phyloP scores from a whole-genome alignment of 768 basidiomycete genomes.

The Boletellus ananas region DNA sequence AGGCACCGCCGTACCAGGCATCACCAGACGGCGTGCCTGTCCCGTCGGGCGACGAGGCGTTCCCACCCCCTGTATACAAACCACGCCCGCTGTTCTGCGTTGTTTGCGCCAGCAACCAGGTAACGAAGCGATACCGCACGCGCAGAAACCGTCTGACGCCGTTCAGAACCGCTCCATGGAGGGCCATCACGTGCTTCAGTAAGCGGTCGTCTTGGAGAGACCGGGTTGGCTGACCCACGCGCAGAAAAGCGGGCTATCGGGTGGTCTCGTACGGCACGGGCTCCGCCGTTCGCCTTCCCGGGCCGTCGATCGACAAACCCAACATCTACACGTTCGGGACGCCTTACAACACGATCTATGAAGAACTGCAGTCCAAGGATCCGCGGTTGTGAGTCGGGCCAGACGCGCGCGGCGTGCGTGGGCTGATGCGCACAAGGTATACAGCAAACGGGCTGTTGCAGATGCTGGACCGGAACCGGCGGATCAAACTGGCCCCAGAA shows the following conservation, averaged over 20 bases:
- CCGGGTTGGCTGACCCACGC: slow-evolving; percentile 6
- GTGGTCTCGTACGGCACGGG: slow-evolving; percentile 96
- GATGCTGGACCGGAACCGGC: slow-evolving; percentile 95
- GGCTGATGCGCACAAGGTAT: slow-evolving; percentile 53
- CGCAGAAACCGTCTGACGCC: slow-evolving; percentile 12
- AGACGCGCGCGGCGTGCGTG: slow-evolving; percentile 1
- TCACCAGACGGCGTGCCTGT: slow-evolving; percentile 5
- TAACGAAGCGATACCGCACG: slow-evolving; percentile 26
- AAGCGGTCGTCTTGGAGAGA: slow-evolving; percentile 32
- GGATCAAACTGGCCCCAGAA: slow-evolving; percentile 89
- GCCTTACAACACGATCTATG: slow-evolving; percentile 93
- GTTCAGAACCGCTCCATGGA: slow-evolving; percentile 96
- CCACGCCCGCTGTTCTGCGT: slow-evolving; percentile 88
- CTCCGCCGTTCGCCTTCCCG: slow-evolving; percentile 93
- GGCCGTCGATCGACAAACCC: slow-evolving; percentile 94
- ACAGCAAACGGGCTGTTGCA: slow-evolving; percentile 88
- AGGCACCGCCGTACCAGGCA: slow-evolving; percentile 12
- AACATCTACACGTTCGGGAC: slow-evolving; percentile 97
- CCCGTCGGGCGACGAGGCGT: slow-evolving; percentile 2
- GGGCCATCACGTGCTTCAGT: slow-evolving; percentile 89
- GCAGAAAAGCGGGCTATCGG: slow-evolving; percentile 83
- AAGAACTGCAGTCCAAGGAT: slow-evolving; percentile 84
- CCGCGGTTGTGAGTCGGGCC: slow-evolving; percentile 61
- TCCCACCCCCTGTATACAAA: slow-evolving; percentile 42
- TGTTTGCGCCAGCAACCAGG: slow-evolving; percentile 99